Evolutionary conservation across 768 basidiomycete species (phyloP).

Genomic region (Boletus barrowsii): DNA sequence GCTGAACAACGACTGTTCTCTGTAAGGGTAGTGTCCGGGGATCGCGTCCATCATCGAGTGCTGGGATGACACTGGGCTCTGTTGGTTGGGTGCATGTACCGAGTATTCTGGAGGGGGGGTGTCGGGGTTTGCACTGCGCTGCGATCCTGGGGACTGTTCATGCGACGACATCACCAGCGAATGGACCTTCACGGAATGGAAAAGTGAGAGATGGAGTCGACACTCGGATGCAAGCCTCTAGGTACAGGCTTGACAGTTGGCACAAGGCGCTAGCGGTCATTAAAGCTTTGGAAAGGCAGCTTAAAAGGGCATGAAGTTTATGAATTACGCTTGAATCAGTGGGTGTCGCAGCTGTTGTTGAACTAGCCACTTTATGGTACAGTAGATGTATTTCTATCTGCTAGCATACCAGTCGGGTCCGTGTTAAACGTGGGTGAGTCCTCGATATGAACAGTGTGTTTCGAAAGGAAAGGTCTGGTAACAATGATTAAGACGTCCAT

Average conservation of each 20-base stretch:
- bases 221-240: neutral
- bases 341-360: too few relatives aligned
- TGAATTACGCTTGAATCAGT: neutral
- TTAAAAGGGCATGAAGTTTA: neutral
- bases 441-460: neutral
- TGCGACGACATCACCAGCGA: constrained; percentile 12
- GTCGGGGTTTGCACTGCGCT: constrained; percentile 24
- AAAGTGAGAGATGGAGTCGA: neutral
- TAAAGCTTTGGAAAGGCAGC: neutral
- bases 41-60: constrained; percentile 12
- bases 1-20: constrained; percentile 16
- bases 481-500: neutral
- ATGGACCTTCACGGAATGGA: neutral
- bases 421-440: neutral
- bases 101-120: constrained; percentile 31
- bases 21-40: constrained; percentile 13
- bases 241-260: neutral
- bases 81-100: constrained; percentile 14
- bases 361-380: neutral
- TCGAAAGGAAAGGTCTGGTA: neutral
- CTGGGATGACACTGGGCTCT: constrained; percentile 16
- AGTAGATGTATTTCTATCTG: neutral
- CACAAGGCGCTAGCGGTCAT: neutral
- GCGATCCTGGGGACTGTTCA: constrained; percentile 14
- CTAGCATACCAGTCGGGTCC: neutral